Conservation (phyloP, 768 basidiomycete species). For the Amanita pseudoporphyria region DNA sequence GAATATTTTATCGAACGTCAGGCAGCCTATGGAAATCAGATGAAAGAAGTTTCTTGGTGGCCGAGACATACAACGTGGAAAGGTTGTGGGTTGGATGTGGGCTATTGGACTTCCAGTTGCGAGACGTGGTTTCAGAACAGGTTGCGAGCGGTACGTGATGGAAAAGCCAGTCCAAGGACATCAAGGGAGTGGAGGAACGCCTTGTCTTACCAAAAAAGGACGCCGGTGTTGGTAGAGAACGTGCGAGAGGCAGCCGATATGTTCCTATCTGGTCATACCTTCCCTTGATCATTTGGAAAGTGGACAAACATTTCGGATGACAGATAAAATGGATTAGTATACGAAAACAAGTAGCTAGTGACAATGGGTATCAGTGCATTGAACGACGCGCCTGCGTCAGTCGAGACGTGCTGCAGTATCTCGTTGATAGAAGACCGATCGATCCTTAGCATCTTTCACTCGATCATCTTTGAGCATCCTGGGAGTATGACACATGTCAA, state of each 20-base stretch:
- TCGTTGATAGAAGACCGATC: conserved; percentile 2
- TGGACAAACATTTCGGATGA: neutral
- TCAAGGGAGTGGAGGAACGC: conserved; percentile 2
- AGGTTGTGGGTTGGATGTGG: conserved; percentile 3
- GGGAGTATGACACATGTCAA: neutral
- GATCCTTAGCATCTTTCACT: neutral
- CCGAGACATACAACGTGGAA: conserved; percentile 4
- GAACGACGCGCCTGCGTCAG: neutral
- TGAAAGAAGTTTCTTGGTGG: conserved; percentile 4
- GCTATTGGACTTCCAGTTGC: conserved; percentile 5
- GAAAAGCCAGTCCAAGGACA: neutral
- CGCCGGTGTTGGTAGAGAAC: neutral
- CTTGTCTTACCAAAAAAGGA: neutral
- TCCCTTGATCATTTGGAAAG: neutral
- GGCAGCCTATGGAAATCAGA: neutral
- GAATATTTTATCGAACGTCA: too few relatives aligned
- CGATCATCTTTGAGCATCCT: conserved; percentile 92
- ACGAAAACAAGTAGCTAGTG: neutral
- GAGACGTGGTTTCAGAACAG: conserved; percentile 5
- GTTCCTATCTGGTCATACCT: neutral
- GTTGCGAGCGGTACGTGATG: neutral
- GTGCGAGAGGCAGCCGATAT: neutral
- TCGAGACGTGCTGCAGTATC: conserved; percentile 5
- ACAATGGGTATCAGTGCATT: neutral
- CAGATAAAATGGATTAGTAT: neutral